Conservation (phyloP, 2,329 filamentous ascomycete genomes). For the Aspergillus hiratsukae region DNA sequence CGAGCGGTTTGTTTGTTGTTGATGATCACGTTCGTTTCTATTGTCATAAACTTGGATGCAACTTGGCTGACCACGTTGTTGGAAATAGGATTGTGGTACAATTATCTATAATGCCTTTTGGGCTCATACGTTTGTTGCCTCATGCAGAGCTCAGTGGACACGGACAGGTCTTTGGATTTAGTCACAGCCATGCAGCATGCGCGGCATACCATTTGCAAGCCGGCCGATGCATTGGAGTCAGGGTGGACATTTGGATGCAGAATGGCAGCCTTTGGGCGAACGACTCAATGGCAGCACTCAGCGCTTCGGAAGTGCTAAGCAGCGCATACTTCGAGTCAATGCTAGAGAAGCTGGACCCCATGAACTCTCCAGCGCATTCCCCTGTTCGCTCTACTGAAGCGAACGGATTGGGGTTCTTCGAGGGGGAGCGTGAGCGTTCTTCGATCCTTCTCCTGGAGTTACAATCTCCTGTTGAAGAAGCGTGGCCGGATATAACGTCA, state of each 20-base stretch:
- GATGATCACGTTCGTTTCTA: constrained; percentile 17
- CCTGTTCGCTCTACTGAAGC: background rate
- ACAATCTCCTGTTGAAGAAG: constrained; percentile 11
- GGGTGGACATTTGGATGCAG: constrained; percentile 23
- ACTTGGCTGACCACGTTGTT: too few relatives aligned
- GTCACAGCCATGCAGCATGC: constrained; percentile 5
- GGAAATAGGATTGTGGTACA: background rate
- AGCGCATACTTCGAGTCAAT: constrained; percentile 21
- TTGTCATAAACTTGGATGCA: background rate
- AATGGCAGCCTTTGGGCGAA: constrained; percentile 20
- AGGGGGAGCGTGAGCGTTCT: constrained; percentile 5
- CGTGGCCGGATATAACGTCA: constrained; percentile 16
- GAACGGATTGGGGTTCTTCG: constrained; percentile 6
- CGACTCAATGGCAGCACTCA: constrained; percentile 4
- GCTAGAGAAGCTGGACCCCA: constrained; percentile 11
- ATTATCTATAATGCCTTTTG: background rate
- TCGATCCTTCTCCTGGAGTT: constrained; percentile 24
- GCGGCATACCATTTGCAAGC: constrained; percentile 15
- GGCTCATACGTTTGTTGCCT: background rate
- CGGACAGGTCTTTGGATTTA: background rate
- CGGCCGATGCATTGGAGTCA: constrained; percentile 21
- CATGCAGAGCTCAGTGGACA: background rate
- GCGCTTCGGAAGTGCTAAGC: constrained; percentile 15
- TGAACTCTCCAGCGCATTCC: constrained; percentile 1
- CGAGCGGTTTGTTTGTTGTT: constrained; percentile 22